These are phyloP conservation scores for Chlamydomonas reinhardtii DNA, from an alignment of 163 green algal species.

Conservation along the genomic window DNA sequence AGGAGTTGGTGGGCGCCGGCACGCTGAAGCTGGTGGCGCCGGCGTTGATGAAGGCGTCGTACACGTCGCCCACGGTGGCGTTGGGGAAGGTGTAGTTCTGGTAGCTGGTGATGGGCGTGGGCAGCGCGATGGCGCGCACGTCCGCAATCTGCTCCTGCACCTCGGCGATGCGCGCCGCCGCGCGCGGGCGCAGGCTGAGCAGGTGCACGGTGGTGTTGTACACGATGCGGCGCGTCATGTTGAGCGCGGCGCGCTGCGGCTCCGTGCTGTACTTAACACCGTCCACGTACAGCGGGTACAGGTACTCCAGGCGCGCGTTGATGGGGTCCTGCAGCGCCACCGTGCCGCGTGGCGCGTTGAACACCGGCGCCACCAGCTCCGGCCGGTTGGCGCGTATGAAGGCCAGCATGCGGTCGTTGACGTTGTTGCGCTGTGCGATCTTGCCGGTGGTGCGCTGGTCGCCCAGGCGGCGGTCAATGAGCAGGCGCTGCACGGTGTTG, in stretches of 20 bases:
- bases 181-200: conserved; percentile 41
- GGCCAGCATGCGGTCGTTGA: conserved; percentile 44
- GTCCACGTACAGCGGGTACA: conserved; percentile 60
- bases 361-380: conserved; percentile 62
- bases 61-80: conserved; percentile 27
- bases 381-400: conserved; percentile 48
- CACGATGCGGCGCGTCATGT: conserved; percentile 49
- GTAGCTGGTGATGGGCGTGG: conserved; percentile 6
- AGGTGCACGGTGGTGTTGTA: conserved; percentile 52
- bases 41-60: conserved; percentile 2
- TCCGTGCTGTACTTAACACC: conserved; percentile 17
- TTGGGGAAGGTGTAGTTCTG: conserved; percentile 37
- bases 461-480: conserved; percentile 58
- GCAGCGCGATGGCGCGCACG: conserved; percentile 14
- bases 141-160: conserved; percentile 50
- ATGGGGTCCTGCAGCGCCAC: conserved; percentile 24
- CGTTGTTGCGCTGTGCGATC: conserved; percentile 47
- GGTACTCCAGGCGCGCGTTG: conserved; percentile 21
- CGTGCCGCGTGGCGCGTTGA: conserved; percentile 49
- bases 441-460: conserved; percentile 59
- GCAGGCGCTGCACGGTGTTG: conserved; percentile 31
- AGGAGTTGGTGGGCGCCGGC: not conserved
- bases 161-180: conserved; percentile 53
- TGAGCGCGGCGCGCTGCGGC: conserved; percentile 41
- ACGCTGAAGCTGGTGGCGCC: conserved; percentile 17